Base-by-base conservation (phyloP, 352 stramenopile genomes). In the Pythium scleroteichum region DNA sequence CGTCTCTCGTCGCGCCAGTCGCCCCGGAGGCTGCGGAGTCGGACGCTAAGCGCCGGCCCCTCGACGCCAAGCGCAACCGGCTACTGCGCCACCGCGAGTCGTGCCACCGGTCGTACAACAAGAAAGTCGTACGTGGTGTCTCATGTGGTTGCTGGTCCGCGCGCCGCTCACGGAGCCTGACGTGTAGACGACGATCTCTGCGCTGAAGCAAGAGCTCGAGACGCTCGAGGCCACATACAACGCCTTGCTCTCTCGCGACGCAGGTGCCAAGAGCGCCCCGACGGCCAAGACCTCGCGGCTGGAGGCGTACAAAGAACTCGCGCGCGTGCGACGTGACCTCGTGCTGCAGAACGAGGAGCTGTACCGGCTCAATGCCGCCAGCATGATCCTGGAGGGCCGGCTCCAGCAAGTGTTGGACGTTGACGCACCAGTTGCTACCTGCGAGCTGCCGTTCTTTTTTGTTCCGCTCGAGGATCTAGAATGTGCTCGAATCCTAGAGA, bases 11-110 rank as follows among this genome's bases (percentile, higher is more conserved):
- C 29, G 29, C 29, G 29, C 29, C 29, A 35, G 29, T 10, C 5
- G 29, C 5, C 5, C 5, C 29, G 10, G 29, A 35, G 5, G 29
- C 29, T 5, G 29, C 29, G 29, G 29, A 35, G 29, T 10, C 5
- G 29, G 5, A 10, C 29, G 10, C 29, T 2, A 16, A 7, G 20
- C 19, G 13, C 3, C 19, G 39, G 38, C 51, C 33, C 8, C 24
- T 51, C 22, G 32, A 4, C 20, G 42, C 24, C 27, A 32, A 53
- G 32, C 46, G n/a, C 20, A 38, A 12, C 10, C 47, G 57, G 2
- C 19, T 64, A 24, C 47, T 53, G 57, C 57, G 57, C 57, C 57
- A 64, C 32, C 57, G 57, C 38, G 57, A 64, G 57, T 56, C 57
- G 9, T 64, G 57, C n/a, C 39, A 46, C 24, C 40, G 44, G 27